Base-by-base conservation (phyloP, 345 rosid genomes). In the Lumnitzera racemosa region DNA sequence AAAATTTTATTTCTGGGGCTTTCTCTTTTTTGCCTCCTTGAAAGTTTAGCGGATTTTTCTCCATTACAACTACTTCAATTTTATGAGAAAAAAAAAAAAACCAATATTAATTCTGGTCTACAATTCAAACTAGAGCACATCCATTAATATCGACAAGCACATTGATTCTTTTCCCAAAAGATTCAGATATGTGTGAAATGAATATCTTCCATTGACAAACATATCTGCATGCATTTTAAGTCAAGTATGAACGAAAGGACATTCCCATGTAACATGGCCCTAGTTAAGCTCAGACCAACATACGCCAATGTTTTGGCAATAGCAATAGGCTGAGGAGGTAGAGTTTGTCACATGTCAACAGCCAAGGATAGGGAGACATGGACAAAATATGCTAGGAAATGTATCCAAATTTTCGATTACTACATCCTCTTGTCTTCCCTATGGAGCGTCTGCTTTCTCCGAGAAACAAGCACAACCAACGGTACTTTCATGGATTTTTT, bases 301-400 rank as follows among this genome's bases (percentile, higher is more conserved):
- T 27, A 43, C 8, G 51, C 61, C 51, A 24, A 58, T 48, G 49
- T 17, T 43, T n/a, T 49, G 17, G 0, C 46, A 1, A 43, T 36
- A 24, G 27, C 15, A 47, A 20, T 7, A 0, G 51, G 9, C 2
- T 23, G 47, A 24, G 15, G 24, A 8, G 31, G 24, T 41, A 58
- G 29, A 53, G 62, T 23, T 23, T 49, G 61, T 64, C 67, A 64
- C 67, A 64, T 64, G 67, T 48, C 61, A 64, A 55, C 61, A 14
- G 53, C 31, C 9, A 23, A 64, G 67, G 73, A 77, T 74, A 51
- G 58, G 87, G 83, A 65, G 85, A 81, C 85, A 81, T 16, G 46
- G 78, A 78, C 86, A 72, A 80, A 76, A 27, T 59, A 62, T 80
- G 84, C 68, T 49, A 66, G 73, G 66, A 81, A 72, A 61, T 59